phyloP scores from a whole-genome alignment of 257 asterid species.

The Forsythia viridissima region DNA sequence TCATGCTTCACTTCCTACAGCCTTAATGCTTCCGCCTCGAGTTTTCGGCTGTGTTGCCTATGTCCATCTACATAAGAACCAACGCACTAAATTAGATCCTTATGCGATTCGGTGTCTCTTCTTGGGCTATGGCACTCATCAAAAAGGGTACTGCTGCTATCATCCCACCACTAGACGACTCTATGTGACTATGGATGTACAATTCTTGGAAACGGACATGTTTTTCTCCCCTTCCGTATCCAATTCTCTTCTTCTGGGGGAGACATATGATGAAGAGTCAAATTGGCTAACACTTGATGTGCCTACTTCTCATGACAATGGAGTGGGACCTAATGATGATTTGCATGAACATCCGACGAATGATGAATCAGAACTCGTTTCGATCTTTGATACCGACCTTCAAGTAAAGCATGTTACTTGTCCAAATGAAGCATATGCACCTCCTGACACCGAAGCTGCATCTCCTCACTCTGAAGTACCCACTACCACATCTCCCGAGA shows the following conservation, averaged over 20 bases:
- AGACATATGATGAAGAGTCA: not conserved
- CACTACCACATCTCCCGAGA: not conserved
- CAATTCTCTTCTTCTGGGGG: not conserved
- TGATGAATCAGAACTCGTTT: too few species aligned
- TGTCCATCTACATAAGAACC: not conserved
- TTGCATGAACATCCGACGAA: too few species aligned
- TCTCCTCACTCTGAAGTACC: not conserved
- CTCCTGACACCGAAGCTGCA: not conserved
- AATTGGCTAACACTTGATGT: not conserved
- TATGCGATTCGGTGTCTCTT: not conserved
- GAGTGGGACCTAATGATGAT: too few species aligned
- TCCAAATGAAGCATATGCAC: not conserved
- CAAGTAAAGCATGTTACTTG: too few species aligned
- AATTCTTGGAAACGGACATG: not conserved
- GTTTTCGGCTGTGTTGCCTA: not conserved
- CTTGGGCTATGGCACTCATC: not conserved
- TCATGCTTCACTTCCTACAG: not conserved
- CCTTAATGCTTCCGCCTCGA: not conserved
- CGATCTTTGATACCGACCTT: too few species aligned
- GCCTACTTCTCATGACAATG: not conserved
- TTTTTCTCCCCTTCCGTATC: not conserved
- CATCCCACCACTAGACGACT: not conserved
- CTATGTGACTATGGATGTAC: too few species aligned
- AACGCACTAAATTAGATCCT: not conserved
- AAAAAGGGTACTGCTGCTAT: not conserved